phyloP scores from a whole-genome alignment of 306 rosid genomes.

The Fagus crenata region DNA sequence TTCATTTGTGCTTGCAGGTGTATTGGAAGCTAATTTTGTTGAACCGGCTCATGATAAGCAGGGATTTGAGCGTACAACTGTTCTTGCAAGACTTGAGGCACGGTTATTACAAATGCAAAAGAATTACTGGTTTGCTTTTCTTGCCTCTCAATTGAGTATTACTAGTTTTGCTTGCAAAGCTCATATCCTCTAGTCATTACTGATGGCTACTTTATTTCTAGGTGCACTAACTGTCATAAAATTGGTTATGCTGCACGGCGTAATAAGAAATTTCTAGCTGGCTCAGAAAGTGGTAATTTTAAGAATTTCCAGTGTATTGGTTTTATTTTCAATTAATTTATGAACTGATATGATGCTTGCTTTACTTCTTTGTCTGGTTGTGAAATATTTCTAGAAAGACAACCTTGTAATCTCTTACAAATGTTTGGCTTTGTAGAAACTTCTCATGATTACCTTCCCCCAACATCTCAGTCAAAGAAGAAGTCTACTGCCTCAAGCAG shows the following conservation, averaged over 20 bases:
- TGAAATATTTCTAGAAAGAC: not conserved
- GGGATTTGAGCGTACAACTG: conserved; percentile 97
- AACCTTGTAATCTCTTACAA: conserved; percentile 16
- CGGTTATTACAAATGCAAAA: conserved; percentile 79
- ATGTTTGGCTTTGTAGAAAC: conserved; percentile 42
- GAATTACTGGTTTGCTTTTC: conserved; percentile 69
- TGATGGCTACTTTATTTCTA: conserved; percentile 30
- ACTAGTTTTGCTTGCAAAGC: not conserved
- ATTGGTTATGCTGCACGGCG: conserved; percentile 75
- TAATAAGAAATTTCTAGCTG: conserved; percentile 29
- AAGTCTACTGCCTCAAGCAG: conserved; percentile 39
- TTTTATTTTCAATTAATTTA: not conserved
- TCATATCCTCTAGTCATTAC: conserved; percentile 11
- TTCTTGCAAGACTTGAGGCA: conserved; percentile 78
- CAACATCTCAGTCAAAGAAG: conserved; percentile 40
- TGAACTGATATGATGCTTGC: not conserved
- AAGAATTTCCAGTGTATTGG: conserved; percentile 20
- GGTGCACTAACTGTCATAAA: conserved; percentile 63
- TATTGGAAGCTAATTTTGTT: conserved; percentile 96
- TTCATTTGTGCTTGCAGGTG: conserved; percentile 55
- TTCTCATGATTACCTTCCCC: conserved; percentile 50
- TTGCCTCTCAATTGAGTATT: conserved; percentile 3
- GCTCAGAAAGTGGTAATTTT: conserved; percentile 55
- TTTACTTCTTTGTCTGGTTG: not conserved
- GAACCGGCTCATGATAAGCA: conserved; percentile 99